Conservation (phyloP, 257 asterid species). For the Osmanthus fragrans region DNA sequence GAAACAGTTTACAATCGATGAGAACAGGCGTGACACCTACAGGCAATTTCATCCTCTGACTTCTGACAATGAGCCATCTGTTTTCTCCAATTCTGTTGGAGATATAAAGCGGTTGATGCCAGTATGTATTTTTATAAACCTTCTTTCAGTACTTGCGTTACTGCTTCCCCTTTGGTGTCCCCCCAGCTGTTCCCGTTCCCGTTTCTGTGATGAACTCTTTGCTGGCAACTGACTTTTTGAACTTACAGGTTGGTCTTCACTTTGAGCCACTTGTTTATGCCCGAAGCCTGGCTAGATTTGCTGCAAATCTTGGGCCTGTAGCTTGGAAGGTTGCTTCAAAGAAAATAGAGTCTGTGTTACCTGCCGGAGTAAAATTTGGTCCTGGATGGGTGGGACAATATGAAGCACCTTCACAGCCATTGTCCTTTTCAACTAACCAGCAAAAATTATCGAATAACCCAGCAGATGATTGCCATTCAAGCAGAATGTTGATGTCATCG, state of each 20-base stretch:
- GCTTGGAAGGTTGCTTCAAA: conserved; percentile 79
- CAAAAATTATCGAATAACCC: conserved; percentile 38
- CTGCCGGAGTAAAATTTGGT: conserved; percentile 68
- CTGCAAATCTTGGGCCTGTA: conserved; percentile 83
- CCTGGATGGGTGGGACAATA: conserved; percentile 95
- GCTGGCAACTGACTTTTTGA: neutral
- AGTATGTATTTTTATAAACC: conserved; percentile 41
- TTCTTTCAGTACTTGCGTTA: conserved; percentile 1
- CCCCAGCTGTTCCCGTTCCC: too few species aligned
- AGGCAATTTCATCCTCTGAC: conserved; percentile 47
- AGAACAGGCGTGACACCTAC: conserved; percentile 85
- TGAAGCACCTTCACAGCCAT: conserved; percentile 39
- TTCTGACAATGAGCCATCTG: conserved; percentile 39
- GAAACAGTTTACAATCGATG: conserved; percentile 69
- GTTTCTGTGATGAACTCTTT: neutral
- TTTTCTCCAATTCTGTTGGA: conserved; percentile 44
- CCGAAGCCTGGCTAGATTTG: conserved; percentile 79
- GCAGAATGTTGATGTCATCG: conserved; percentile 38
- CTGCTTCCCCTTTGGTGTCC: neutral
- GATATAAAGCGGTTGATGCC: conserved; percentile 57
- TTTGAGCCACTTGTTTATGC: conserved; percentile 74
- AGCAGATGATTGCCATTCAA: conserved; percentile 33
- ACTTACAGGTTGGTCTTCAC: conserved; percentile 77
- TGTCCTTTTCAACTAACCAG: conserved; percentile 42
- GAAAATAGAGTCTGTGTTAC: conserved; percentile 55